Base-by-base conservation (phyloP, 257 asterid genomes). In the Salvia miltiorrhiza region DNA sequence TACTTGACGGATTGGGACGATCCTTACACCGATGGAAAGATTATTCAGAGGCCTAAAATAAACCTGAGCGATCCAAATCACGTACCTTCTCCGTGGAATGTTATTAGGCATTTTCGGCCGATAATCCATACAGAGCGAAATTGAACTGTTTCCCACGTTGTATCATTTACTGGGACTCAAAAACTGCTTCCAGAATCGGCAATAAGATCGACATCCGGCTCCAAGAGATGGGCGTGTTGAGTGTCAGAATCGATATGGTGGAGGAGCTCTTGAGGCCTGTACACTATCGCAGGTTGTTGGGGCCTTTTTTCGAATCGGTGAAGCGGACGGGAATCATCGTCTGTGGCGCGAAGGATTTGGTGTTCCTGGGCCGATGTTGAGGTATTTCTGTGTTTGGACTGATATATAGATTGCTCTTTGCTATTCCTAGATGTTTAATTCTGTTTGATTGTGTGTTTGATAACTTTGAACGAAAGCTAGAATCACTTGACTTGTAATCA, bases 81-180 rank as follows among this genome's bases (percentile, higher is more conserved):
- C n/a, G n/a, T n/a, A n/a, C n/a, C n/a, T n/a, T n/a, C n/a, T n/a
- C n/a, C n/a, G n/a, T n/a, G n/a, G n/a, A n/a, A n/a, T n/a, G n/a
- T n/a, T n/a, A n/a, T n/a, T n/a, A n/a, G n/a, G n/a, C n/a, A n/a
- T n/a, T n/a, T n/a, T n/a, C n/a, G n/a, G n/a, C n/a, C n/a, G n/a
- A n/a, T n/a, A n/a, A n/a, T n/a, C n/a, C n/a, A n/a, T 76, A 77
- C 73, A 71, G 67, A 75, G 79, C 95, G 61, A 87, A 77, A 66
- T 84, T 85, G 65, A 73, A 85, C 60, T 83, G 88, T 10, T 72
- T 87, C 76, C 96, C 96, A 14, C 82, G 93, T 32, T 56, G 78
- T 54, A 82, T 58, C 43, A 58, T 84, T 17, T 76, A 50, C 4
- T 84, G 91, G 89, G 89, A 87, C 79, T 55, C 84, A 45, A 84